Conservation (phyloP, 1,284 basidiomycete species). For the Sporisorium scitamineum region DNA sequence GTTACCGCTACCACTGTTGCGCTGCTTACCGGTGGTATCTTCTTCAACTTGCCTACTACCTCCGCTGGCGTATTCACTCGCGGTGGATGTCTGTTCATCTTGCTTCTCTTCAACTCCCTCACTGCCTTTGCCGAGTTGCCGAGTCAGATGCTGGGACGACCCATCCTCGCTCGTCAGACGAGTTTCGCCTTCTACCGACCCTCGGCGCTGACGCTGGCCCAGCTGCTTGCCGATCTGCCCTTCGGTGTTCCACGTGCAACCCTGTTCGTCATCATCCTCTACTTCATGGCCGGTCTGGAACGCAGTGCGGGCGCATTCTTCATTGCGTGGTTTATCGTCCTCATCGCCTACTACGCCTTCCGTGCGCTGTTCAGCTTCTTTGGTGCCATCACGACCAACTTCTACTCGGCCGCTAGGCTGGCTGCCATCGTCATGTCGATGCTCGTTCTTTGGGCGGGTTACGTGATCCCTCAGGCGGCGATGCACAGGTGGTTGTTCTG, state of each 20-base stretch:
- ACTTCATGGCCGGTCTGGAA: slow-evolving; percentile 61
- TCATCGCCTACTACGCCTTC: slow-evolving; percentile 59
- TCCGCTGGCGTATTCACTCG: slow-evolving; percentile 78
- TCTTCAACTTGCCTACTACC: slow-evolving; percentile 74
- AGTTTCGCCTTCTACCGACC: slow-evolving; percentile 67
- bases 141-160: slow-evolving; percentile 56
- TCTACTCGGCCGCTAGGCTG: slow-evolving; percentile 55
- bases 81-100: slow-evolving; percentile 82
- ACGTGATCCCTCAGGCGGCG: slow-evolving; percentile 67
- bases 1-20: slow-evolving; percentile 73
- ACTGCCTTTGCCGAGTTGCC: slow-evolving; percentile 69
- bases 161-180: slow-evolving; percentile 54
- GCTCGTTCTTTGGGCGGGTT: slow-evolving; percentile 59
- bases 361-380: slow-evolving; percentile 57
- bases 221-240: slow-evolving; percentile 69
- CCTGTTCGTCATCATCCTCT: slow-evolving; percentile 70
- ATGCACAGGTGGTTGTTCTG: slow-evolving; percentile 92
- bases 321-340: slow-evolving; percentile 73
- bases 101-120: slow-evolving; percentile 70
- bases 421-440: slow-evolving; percentile 57
- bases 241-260: slow-evolving; percentile 70
- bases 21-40: slow-evolving; percentile 83
- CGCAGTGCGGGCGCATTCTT: slow-evolving; percentile 66
- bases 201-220: slow-evolving; percentile 58
- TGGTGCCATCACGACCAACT: slow-evolving; percentile 54